Conservation (phyloP, 257 asterid species). For the Penstemon newberryi region DNA sequence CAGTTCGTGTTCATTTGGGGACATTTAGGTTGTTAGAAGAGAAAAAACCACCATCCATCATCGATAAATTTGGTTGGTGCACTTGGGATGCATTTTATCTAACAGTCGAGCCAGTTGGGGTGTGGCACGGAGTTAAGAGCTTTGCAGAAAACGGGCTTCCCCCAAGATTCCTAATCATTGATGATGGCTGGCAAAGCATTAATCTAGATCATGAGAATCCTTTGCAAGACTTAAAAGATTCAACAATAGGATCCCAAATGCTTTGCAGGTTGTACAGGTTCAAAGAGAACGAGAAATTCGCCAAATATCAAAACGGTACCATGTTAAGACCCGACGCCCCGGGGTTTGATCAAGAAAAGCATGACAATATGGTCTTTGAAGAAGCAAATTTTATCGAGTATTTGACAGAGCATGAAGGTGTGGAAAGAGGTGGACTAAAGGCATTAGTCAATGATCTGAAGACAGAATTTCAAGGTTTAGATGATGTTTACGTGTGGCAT, state of each 20-base stretch:
- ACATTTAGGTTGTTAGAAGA: constrained; percentile 43
- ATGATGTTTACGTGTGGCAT: constrained; percentile 54
- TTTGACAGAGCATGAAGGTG: constrained; percentile 31
- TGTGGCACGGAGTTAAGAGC: constrained; percentile 44
- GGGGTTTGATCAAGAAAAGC: constrained; percentile 36
- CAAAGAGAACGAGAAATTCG: constrained; percentile 44
- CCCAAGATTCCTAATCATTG: constrained; percentile 41
- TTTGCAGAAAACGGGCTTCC: constrained; percentile 33
- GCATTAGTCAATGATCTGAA: constrained; percentile 40
- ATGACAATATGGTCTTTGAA: constrained; percentile 35
- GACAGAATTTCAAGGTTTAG: constrained; percentile 34
- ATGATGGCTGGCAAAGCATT: constrained; percentile 58
- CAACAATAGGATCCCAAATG: constrained; percentile 44
- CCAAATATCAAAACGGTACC: constrained; percentile 36
- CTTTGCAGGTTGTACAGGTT: constrained; percentile 41
- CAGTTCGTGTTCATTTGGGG: constrained; percentile 37
- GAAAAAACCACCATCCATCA: constrained; percentile 34
- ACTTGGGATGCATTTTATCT: constrained; percentile 1
- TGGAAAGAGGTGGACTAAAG: constrained; percentile 35
- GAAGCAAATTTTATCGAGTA: constrained; percentile 29
- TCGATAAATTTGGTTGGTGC: constrained; percentile 49
- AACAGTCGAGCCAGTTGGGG: constrained; percentile 45
- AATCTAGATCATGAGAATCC: constrained; percentile 51
- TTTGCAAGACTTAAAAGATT: constrained; percentile 30
- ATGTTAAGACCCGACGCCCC: constrained; percentile 38